phyloP scores from a whole-genome alignment of 2,329 filamentous ascomycete genomes.

The Cyphellophora attinorum region DNA sequence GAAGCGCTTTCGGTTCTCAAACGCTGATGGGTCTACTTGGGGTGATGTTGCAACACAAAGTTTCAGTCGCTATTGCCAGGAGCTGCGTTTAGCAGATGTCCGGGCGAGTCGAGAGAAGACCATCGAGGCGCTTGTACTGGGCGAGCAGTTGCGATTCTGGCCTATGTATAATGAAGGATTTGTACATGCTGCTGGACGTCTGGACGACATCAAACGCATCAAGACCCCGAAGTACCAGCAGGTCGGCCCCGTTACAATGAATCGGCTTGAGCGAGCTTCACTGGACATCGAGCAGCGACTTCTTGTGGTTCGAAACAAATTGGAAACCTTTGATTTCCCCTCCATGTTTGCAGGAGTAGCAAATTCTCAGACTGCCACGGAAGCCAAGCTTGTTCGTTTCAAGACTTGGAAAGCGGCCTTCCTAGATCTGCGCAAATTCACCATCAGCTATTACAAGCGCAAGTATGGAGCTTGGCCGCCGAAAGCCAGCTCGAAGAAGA shows the following conservation, averaged over 20 bases:
- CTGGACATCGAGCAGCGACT: conserved; percentile 69
- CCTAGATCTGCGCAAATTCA: conserved; percentile 62
- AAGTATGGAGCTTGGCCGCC: conserved; percentile 76
- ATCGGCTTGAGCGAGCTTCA: conserved; percentile 71
- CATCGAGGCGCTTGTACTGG: conserved; percentile 78
- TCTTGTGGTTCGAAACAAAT: conserved; percentile 57
- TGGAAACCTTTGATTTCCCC: conserved; percentile 88
- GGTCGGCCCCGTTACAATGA: conserved; percentile 61
- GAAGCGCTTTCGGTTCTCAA: conserved; percentile 50
- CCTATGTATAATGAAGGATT: conserved; percentile 86
- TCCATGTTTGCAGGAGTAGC: conserved; percentile 81
- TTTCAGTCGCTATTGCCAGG: conserved; percentile 57
- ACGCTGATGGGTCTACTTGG: conserved; percentile 54
- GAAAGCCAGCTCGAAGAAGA: conserved; percentile 85
- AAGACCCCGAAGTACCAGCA: conserved; percentile 60
- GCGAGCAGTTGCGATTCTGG: conserved; percentile 73
- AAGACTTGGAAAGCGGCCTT: conserved; percentile 74
- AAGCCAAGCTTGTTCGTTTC: conserved; percentile 71
- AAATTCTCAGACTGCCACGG: conserved; percentile 66
- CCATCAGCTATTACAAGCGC: conserved; percentile 59
- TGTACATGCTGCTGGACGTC: conserved; percentile 81
- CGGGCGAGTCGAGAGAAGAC: conserved; percentile 77
- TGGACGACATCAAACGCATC: conserved; percentile 60
- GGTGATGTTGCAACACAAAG: conserved; percentile 48
- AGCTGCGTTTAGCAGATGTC: conserved; percentile 69